Base-by-base conservation (phyloP, 257 asterid species). In the Prunella vulgaris region DNA sequence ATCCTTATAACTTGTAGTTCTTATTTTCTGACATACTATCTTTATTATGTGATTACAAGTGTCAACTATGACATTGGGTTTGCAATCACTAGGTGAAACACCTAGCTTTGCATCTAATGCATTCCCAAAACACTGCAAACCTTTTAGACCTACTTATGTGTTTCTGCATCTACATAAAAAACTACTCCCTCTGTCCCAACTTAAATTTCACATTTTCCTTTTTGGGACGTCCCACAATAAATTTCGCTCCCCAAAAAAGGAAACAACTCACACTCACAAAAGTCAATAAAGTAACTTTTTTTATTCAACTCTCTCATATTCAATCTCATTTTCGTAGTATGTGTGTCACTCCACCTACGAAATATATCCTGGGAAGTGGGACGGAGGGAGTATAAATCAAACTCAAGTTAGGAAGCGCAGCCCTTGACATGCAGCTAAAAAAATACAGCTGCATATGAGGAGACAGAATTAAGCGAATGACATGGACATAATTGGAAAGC, bases 391-490 rank as follows among this genome's bases (percentile, higher is more conserved):
- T n/a, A 62, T 52, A 24, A 30, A 22, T 51, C 44, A 51, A 61
- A 51, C 30, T 33, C 44, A 38, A 38, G 56, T 37, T 53, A 74
- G 73, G 33, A 70, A 28, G 27, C 18, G 27, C 18, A 46, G 37
- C 27, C 53, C 59, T 22, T 54, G 70, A 44, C 60, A 38, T 44
- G 71, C 63, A 10, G 52, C 30, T 51, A 52, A 76, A 51, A 68
- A 27, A 28, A 10, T 1, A 61, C 58, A 27, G 44, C 22, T 59
- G 33, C 53, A 38, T 64, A 58, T n/a, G 57, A 18, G 27, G 64
- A n/a, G 54, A 66, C 30, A 44, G 53, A 67, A 48, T 32, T 5
- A 44, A 62, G 63, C 21, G 22, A 72, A n/a, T n/a, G n/a, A 73
- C 61, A 63, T 15, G 67, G 44, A 58, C 33, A 14, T 48, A 58